Conservation (phyloP, 2,329 filamentous ascomycete species). For the Paecilomyces niveus region DNA sequence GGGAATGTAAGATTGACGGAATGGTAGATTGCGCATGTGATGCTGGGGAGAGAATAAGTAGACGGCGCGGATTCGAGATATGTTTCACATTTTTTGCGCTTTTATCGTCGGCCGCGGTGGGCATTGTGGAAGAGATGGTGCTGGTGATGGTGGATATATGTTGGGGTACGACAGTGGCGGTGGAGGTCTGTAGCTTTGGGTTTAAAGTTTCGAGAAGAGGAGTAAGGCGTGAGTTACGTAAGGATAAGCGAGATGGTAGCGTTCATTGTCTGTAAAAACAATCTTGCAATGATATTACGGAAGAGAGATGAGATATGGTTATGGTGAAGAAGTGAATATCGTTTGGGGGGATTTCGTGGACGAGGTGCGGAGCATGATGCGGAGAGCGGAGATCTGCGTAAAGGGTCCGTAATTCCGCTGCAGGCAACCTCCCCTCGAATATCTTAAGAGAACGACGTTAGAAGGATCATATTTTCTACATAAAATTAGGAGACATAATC, state of each 20-base stretch:
- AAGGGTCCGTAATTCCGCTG: neutral
- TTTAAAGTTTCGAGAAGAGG: neutral
- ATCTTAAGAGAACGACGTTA: neutral
- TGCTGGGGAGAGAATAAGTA: slow-evolving; percentile 33
- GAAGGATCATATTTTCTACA: neutral
- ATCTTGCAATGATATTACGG: neutral
- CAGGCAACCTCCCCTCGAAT: neutral
- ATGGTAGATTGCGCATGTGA: slow-evolving; percentile 28
- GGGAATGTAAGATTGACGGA: slow-evolving; percentile 27
- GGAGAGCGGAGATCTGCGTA: neutral
- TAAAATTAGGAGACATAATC: neutral
- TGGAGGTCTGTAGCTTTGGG: neutral
- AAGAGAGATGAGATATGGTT: neutral
- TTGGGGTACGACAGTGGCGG: neutral
- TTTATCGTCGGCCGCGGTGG: slow-evolving; percentile 6
- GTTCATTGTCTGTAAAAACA: neutral
- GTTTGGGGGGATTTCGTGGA: neutral
- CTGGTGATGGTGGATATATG: neutral
- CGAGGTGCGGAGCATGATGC: neutral
- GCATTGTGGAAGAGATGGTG: neutral
- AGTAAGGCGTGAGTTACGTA: no score
- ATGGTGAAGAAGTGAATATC: neutral
- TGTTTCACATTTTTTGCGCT: slow-evolving; percentile 7
- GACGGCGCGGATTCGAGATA: slow-evolving; percentile 34
- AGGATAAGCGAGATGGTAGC: neutral